Conservation (phyloP, 345 rosid genomes). For the Clausena lansium region DNA sequence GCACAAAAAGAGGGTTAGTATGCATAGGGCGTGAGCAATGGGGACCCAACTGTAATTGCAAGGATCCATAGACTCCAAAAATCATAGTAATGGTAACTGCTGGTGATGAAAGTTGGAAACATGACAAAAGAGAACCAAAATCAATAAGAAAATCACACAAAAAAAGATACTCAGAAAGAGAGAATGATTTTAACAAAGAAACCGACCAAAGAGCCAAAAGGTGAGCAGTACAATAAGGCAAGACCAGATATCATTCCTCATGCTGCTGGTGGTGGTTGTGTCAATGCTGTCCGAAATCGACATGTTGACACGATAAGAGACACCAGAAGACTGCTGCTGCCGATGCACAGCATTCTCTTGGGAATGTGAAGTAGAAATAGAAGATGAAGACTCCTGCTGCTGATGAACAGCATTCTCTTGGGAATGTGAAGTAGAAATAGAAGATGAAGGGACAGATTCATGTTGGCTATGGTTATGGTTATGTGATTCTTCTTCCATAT, state of each 20-base stretch:
- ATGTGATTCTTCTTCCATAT: conserved; percentile 28
- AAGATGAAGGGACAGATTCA: conserved; percentile 1
- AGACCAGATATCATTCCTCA: conserved; percentile 45
- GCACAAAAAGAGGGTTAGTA: conserved; percentile 46
- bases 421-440: conserved; percentile 16
- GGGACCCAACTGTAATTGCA: conserved; percentile 39
- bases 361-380: conserved; percentile 16
- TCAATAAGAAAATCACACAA: neutral
- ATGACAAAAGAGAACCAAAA: neutral
- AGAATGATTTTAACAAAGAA: neutral
- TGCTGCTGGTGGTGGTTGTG: neutral
- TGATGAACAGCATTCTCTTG: conserved; percentile 15
- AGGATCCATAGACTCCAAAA: conserved; percentile 50
- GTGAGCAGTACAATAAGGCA: conserved; percentile 33
- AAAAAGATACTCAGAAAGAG: neutral
- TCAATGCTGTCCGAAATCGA: conserved; percentile 17
- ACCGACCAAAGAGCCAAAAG: conserved; percentile 59
- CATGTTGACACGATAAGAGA: conserved; percentile 28
- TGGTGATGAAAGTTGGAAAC: conserved; percentile 1
- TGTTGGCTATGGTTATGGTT: neutral
- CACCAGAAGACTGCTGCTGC: conserved; percentile 13
- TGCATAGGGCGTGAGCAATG: conserved; percentile 42
- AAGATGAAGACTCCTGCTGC: conserved; percentile 12
- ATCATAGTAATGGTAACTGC: conserved; percentile 57
- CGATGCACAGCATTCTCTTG: conserved; percentile 15